A percentile compares a stretch with the other conserved stretches of the same genome.
Evolutionary conservation across 371 early-diverging fungal genomes (phyloP).

Genomic region (Mucor saturninus): DNA sequence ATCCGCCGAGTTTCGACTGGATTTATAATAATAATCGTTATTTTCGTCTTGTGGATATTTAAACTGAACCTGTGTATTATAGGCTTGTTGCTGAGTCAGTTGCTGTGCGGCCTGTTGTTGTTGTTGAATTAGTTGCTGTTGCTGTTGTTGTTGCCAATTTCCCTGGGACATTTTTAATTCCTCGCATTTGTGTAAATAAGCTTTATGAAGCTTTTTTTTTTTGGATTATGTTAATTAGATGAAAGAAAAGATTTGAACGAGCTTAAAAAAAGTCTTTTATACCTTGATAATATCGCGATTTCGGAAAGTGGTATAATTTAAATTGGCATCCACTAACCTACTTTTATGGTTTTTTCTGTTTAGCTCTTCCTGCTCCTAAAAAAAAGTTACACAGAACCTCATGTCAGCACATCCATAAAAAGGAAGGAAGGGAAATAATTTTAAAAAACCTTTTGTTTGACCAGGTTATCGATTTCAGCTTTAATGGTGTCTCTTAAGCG

Average conservation of each 20-base stretch:
- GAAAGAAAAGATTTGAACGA: not conserved
- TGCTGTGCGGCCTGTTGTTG: slow-evolving; percentile 26
- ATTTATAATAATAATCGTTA: not conserved
- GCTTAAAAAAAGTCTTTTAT: not conserved
- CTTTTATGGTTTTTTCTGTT: slow-evolving; percentile 37
- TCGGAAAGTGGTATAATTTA: slow-evolving; percentile 39
- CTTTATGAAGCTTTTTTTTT: slow-evolving; percentile 45
- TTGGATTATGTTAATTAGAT: not conserved
- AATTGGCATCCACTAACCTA: slow-evolving; percentile 37
- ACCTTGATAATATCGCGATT: slow-evolving; percentile 53
- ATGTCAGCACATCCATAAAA: slow-evolving; percentile 1
- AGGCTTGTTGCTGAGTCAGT: not conserved
- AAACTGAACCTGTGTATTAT: not conserved
- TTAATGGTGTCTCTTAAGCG: slow-evolving; percentile 26
- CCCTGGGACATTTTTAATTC: slow-evolving; percentile 36
- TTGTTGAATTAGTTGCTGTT: slow-evolving; percentile 10
- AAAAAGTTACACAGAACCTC: not conserved
- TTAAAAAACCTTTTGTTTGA: slow-evolving; percentile 23
- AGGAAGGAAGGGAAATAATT: not conserved
- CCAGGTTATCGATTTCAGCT: slow-evolving; percentile 24
- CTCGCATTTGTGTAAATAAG: slow-evolving; percentile 45
- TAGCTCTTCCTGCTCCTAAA: slow-evolving; percentile 41
- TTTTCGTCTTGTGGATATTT: not conserved
- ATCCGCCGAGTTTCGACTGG: slow-evolving; percentile 22
- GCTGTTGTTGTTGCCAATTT: slow-evolving; percentile 28